A percentile compares a stretch with the other conserved stretches of the same genome.
phyloP scores from a whole-genome alignment of 345 rosid genomes.

The Stellera chamaejasme region DNA sequence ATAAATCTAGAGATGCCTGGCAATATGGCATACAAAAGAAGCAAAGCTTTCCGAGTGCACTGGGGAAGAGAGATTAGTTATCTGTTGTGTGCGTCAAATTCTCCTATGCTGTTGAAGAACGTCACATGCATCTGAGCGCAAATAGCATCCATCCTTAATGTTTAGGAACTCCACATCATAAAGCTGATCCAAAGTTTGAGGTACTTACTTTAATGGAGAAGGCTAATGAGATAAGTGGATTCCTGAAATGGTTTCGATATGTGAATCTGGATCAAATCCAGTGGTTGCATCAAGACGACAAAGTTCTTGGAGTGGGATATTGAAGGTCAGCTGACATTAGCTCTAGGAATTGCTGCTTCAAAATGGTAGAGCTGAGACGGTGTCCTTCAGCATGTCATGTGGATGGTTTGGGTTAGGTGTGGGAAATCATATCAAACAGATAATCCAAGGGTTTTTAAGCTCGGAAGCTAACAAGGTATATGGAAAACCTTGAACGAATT shows the following conservation, averaged over 20 bases:
- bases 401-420: constrained; percentile 16
- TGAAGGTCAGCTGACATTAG: neutral
- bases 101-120: neutral
- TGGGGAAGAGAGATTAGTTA: constrained; percentile 43
- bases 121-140: no score
- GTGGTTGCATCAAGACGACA: neutral
- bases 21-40: constrained; percentile 59
- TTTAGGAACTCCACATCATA: neutral
- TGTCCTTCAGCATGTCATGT: constrained; percentile 11
- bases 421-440: constrained; percentile 15
- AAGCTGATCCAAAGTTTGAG: neutral
- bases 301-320: constrained; percentile 1
- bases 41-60: constrained; percentile 35
- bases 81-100: constrained; percentile 4
- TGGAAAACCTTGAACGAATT: no score
- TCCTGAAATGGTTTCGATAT: neutral
- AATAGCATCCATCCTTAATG: no score
- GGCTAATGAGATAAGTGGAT: constrained; percentile 9
- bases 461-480: constrained; percentile 18
- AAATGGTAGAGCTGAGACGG: constrained; percentile 2
- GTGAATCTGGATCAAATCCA: neutral
- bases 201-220: constrained; percentile 10
- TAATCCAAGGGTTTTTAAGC: constrained; percentile 14
- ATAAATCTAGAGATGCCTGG: constrained; percentile 71
- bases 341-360: neutral